phyloP scores from a whole-genome alignment of 176 grass and related monocot genomes.

The Eleusine coracana region DNA sequence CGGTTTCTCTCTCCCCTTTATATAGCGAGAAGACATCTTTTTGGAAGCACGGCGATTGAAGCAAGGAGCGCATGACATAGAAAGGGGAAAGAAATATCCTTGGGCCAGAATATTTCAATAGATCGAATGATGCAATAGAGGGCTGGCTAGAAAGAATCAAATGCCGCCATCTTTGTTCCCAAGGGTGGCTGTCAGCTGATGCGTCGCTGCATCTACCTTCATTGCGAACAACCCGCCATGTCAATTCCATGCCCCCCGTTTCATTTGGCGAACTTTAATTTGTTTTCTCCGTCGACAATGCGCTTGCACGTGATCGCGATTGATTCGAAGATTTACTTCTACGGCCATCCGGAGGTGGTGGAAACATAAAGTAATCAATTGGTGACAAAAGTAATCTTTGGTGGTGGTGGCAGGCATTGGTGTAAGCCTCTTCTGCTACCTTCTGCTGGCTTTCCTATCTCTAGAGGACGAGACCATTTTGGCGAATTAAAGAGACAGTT shows the following conservation, averaged over 20 bases:
- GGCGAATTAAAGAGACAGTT: conserved; percentile 11
- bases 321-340: conserved; percentile 37
- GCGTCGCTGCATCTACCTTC: conserved; percentile 48
- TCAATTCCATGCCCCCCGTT: neutral
- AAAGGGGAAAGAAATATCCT: conserved; percentile 1
- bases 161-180: conserved; percentile 58
- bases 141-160: conserved; percentile 48
- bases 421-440: neutral
- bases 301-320: conserved; percentile 43
- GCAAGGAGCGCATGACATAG: conserved; percentile 17
- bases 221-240: conserved; percentile 36
- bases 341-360: conserved; percentile 18
- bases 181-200: conserved; percentile 48
- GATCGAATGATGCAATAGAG: conserved; percentile 55
- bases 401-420: conserved; percentile 1
- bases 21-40: neutral
- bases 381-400: conserved; percentile 2
- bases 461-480: conserved; percentile 3
- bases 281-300: conserved; percentile 17
- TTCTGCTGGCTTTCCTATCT: neutral
- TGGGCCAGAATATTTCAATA: conserved; percentile 19
- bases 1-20: neutral
- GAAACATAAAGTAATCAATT: conserved; percentile 30
- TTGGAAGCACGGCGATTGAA: conserved; percentile 48
- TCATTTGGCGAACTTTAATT: neutral